Evolutionary conservation across 1,284 basidiomycete species (phyloP).

Genomic region (Cutaneotrichosporon dermatis): DNA sequence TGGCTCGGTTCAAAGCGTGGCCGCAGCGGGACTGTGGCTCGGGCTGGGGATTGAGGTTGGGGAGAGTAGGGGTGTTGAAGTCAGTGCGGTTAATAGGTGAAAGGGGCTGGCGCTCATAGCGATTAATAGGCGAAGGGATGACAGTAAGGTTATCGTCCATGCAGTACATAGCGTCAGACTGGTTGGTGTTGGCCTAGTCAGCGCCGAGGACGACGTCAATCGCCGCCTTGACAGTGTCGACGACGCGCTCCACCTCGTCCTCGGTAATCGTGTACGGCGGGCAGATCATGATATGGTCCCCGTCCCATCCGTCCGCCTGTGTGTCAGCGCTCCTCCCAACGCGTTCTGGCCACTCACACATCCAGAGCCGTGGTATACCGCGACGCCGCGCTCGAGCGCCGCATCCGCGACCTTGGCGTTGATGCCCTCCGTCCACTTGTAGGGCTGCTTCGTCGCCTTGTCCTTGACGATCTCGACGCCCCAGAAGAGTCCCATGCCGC

Average conservation of each 20-base stretch:
- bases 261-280: conserved; percentile 37
- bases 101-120: no score
- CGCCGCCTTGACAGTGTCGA: conserved; percentile 19
- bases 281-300: conserved; percentile 40
- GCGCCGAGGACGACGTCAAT: conserved; percentile 16
- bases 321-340: background rate
- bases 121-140: background rate
- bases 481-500: conserved; percentile 70
- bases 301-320: conserved; percentile 31
- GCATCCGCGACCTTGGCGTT: conserved; percentile 26
- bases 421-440: conserved; percentile 21
- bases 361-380: conserved; percentile 27
- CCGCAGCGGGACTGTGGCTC: no score
- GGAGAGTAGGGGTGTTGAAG: no score
- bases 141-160: background rate
- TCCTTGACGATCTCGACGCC: conserved; percentile 62
- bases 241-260: conserved; percentile 23
- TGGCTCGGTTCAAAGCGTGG: no score
- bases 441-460: conserved; percentile 26
- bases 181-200: background rate
- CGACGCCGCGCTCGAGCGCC: conserved; percentile 24
- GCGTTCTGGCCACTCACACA: conserved; percentile 9
- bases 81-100: no score
- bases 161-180: background rate
- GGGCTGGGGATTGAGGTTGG: no score